These are phyloP conservation scores for Verticillium longisporum DNA, from an alignment of 2,329 filamentous ascomycete species.

Conservation along the genomic window DNA sequence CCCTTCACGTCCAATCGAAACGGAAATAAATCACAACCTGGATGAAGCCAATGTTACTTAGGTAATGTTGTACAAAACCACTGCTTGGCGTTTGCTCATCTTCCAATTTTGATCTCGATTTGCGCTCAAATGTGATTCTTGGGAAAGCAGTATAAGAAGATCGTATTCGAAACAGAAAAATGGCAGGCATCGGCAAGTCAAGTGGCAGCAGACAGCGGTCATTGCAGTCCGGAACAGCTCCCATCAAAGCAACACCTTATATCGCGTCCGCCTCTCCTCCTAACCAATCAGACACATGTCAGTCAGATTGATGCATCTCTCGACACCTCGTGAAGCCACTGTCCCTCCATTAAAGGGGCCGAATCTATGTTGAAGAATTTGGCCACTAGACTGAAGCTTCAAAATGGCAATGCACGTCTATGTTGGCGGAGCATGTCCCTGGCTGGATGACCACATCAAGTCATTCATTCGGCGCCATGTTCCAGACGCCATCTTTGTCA, in stretches of 20 bases:
- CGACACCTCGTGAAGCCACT: background rate
- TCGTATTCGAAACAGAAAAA: too few relatives aligned
- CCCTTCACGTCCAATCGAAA: background rate
- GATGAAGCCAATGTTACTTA: background rate
- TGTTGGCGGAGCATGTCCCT: slow-evolving; percentile 16
- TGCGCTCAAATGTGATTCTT: background rate
- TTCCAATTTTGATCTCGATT: background rate
- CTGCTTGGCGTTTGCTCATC: background rate
- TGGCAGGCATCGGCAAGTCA: background rate
- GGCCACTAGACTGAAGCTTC: background rate
- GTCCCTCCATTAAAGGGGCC: background rate
- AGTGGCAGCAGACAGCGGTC: background rate
- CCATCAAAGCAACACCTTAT: background rate
- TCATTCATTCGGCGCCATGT: slow-evolving; percentile 20
- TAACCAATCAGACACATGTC: background rate
- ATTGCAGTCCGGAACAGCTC: background rate
- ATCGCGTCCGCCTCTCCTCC: background rate
- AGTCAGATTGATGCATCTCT: background rate
- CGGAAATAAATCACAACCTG: background rate
- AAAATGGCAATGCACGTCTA: slow-evolving; percentile 17
- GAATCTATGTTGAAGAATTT: background rate
- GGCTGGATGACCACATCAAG: slow-evolving; percentile 24
- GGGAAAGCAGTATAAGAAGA: background rate
- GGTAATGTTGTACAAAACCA: background rate
- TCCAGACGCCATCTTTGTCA: slow-evolving; percentile 19